Conservation (phyloP, 306 rosid species). For the Elaeagnus macrophylla region DNA sequence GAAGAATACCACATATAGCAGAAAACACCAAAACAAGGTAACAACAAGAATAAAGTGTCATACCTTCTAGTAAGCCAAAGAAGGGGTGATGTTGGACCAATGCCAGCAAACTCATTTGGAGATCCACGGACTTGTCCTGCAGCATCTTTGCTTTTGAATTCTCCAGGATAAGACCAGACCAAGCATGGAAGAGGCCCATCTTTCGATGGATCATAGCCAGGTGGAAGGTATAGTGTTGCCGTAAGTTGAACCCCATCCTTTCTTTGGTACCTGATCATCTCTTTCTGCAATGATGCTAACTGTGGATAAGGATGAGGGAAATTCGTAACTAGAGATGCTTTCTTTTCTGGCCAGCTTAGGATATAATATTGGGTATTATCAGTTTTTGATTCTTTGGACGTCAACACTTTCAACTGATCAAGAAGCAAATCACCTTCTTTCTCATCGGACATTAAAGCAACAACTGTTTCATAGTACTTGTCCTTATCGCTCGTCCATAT, state of each 20-base stretch:
- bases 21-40: slow-evolving; percentile 4
- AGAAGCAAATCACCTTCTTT: slow-evolving; percentile 77
- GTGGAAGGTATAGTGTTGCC: slow-evolving; percentile 91
- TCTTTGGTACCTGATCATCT: slow-evolving; percentile 91
- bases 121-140: slow-evolving; percentile 99
- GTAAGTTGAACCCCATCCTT: slow-evolving; percentile 97
- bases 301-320: slow-evolving; percentile 99
- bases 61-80: slow-evolving; percentile 95
- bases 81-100: slow-evolving; percentile 91
- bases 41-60: slow-evolving; percentile 23
- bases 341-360: slow-evolving; percentile 76
- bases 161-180: slow-evolving; percentile 98
- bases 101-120: slow-evolving; percentile 96
- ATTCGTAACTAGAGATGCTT: slow-evolving; percentile 57
- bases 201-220: slow-evolving; percentile 71
- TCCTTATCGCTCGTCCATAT: slow-evolving; percentile 92
- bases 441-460: slow-evolving; percentile 89
- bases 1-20: too few species aligned
- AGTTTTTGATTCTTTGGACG: slow-evolving; percentile 91
- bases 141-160: slow-evolving; percentile 96
- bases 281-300: slow-evolving; percentile 82
- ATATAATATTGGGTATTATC: slow-evolving; percentile 88
- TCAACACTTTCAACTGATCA: slow-evolving; percentile 64
- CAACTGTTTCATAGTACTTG: slow-evolving; percentile 71
- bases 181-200: slow-evolving; percentile 97